Evolutionary conservation across 169 alveolate species (phyloP).

Genomic region (Besnoitia besnoiti): DNA sequence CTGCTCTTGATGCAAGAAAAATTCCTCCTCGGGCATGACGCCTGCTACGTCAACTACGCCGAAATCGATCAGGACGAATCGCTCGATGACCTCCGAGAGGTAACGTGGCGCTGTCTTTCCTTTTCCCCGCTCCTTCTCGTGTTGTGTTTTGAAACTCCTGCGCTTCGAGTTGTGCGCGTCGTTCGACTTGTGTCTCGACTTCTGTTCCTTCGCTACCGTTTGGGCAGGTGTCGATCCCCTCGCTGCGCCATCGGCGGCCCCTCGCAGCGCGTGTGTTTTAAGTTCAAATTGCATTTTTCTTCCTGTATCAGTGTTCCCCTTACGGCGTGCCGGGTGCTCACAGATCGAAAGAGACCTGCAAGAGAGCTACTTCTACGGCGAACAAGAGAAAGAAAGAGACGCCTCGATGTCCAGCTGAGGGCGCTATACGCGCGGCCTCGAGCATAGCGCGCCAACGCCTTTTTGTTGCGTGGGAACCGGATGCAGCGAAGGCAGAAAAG

Average conservation of each 20-base stretch:
- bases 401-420: too few relatives aligned
- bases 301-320: neutral
- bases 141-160: neutral
- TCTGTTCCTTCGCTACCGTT: neutral
- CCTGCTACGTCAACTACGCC: neutral
- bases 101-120: neutral
- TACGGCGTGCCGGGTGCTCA: neutral
- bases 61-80: neutral
- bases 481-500: too few relatives aligned
- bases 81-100: conserved; percentile 12
- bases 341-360: neutral
- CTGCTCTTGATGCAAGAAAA: neutral
- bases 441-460: too few relatives aligned
- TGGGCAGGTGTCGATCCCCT: neutral
- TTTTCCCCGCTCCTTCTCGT: neutral
- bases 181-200: neutral
- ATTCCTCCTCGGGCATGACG: neutral
- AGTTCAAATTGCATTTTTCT: neutral
- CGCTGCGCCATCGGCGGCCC: neutral
- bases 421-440: neutral
- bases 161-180: neutral
- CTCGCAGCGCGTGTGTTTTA: neutral
- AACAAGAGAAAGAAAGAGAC: too few relatives aligned
- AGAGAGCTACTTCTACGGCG: neutral
- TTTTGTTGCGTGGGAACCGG: too few relatives aligned